Evolutionary conservation across 257 asterid genomes (phyloP).

Genomic region (Vinca minor): DNA sequence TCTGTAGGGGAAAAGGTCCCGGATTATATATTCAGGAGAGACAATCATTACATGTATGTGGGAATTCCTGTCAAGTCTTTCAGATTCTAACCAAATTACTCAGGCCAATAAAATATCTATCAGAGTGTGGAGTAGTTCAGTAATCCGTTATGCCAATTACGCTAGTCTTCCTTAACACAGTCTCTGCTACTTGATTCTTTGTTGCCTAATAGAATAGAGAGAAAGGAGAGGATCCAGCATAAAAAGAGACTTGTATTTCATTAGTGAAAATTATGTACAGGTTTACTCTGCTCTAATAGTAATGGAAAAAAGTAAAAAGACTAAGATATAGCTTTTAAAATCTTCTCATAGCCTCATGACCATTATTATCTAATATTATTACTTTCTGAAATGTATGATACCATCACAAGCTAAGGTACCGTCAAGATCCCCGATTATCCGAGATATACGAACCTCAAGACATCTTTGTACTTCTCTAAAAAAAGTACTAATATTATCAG

Average conservation of each 20-base stretch:
- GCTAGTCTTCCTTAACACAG: no score
- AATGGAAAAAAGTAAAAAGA: background rate
- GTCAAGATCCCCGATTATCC: slow-evolving; percentile 79
- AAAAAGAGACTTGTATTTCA: background rate
- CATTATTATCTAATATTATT: slow-evolving; percentile 12
- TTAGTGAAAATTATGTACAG: slow-evolving; percentile 15
- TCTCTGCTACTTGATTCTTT: no score
- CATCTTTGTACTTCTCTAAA: slow-evolving; percentile 83
- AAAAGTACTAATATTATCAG: slow-evolving; percentile 55
- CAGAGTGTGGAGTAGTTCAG: no score
- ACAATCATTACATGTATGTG: no score
- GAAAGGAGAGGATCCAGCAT: no score
- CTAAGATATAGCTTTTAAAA: background rate
- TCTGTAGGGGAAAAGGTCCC: no score
- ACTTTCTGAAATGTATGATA: slow-evolving; percentile 48
- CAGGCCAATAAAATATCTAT: no score
- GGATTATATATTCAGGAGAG: no score
- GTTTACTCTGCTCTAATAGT: slow-evolving; percentile 8
- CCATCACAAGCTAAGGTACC: slow-evolving; percentile 84
- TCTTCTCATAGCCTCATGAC: slow-evolving; percentile 1
- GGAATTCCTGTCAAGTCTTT: no score
- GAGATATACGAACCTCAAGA: slow-evolving; percentile 72
- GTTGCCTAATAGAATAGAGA: no score
- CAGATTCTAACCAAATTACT: no score
- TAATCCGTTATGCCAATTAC: no score